These are phyloP conservation scores for Penicillium parvum DNA, from an alignment of 495 filamentous ascomycete genomes.

Conservation along the genomic window DNA sequence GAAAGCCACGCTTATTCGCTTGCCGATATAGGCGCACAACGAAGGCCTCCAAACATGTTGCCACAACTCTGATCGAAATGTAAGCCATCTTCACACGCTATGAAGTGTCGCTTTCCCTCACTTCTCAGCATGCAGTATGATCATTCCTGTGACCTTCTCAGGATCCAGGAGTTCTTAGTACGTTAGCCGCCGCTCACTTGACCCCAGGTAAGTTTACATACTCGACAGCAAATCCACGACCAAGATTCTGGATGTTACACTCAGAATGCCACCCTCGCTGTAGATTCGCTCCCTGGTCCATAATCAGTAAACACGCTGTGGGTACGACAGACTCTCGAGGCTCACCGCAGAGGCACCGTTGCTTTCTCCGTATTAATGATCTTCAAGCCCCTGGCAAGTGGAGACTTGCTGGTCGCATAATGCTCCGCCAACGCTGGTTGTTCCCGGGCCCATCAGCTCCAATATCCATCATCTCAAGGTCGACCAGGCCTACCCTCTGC, in stretches of 20 bases:
- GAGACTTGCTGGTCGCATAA: slow-evolving; percentile 73
- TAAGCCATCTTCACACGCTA: neutral
- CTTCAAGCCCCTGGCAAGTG: slow-evolving; percentile 77
- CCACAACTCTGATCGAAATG: slow-evolving; percentile 53
- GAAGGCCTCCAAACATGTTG: slow-evolving; percentile 90
- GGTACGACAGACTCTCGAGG: slow-evolving; percentile 1
- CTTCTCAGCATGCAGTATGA: slow-evolving; percentile 86
- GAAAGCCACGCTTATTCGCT: slow-evolving; percentile 85
- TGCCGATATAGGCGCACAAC: slow-evolving; percentile 91
- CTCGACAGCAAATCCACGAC: slow-evolving; percentile 86
- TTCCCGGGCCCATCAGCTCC: slow-evolving; percentile 14
- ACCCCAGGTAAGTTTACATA: slow-evolving; percentile 23
- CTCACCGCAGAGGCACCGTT: slow-evolving; percentile 66
- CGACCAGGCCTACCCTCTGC: slow-evolving; percentile 56
- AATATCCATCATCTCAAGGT: neutral
- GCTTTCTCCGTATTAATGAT: slow-evolving; percentile 93
- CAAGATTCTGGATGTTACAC: slow-evolving; percentile 92
- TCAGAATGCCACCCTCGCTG: slow-evolving; percentile 82
- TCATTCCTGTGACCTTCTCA: slow-evolving; percentile 79
- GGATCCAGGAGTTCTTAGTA: slow-evolving; percentile 62
- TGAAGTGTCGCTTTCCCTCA: slow-evolving; percentile 11
- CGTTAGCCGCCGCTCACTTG: slow-evolving; percentile 10
- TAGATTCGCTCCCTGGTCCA: slow-evolving; percentile 77
- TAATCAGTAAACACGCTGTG: slow-evolving; percentile 16
- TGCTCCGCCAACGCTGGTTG: slow-evolving; percentile 77